phyloP scores from a whole-genome alignment of 768 basidiomycete species.

The Tulasnella sp. region DNA sequence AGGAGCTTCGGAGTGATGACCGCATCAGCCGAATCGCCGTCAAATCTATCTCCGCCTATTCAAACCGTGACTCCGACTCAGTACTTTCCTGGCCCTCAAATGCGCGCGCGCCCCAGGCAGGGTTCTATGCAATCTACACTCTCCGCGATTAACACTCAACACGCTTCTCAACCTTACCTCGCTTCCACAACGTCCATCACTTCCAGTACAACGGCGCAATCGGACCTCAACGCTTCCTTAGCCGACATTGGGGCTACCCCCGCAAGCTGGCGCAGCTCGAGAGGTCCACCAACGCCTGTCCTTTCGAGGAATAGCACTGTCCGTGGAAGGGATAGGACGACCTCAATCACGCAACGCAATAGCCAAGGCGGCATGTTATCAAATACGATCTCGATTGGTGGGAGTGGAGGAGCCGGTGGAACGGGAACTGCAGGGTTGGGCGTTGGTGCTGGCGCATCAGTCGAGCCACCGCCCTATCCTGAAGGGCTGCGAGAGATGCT shows the following conservation, averaged over 20 bases:
- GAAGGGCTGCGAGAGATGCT: constrained; percentile 36
- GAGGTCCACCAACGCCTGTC: neutral
- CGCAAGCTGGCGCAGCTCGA: neutral
- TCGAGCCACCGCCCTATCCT: constrained; percentile 18
- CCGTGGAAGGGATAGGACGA: neutral
- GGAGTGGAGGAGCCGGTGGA: neutral
- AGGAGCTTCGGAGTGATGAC: neutral
- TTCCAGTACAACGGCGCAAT: neutral
- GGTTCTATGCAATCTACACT: constrained; percentile 10
- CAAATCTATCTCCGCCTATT: constrained; percentile 6
- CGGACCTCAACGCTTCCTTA: neutral
- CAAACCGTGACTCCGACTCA: constrained; percentile 5
- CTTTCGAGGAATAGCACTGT: neutral
- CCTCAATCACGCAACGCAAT: neutral
- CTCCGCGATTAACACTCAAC: constrained; percentile 1
- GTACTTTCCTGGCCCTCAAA: constrained; percentile 1
- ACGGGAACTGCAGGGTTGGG: neutral
- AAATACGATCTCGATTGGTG: neutral
- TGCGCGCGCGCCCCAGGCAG: constrained; percentile 1
- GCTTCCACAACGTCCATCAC: constrained; percentile 3
- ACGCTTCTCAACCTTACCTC: constrained; percentile 3
- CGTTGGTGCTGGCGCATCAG: neutral
- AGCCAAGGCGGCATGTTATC: neutral
- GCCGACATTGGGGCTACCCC: neutral
- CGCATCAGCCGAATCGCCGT: neutral